phyloP scores from a whole-genome alignment of 495 filamentous ascomycete genomes.

The Pseudoneurospora amorphoporcata region DNA sequence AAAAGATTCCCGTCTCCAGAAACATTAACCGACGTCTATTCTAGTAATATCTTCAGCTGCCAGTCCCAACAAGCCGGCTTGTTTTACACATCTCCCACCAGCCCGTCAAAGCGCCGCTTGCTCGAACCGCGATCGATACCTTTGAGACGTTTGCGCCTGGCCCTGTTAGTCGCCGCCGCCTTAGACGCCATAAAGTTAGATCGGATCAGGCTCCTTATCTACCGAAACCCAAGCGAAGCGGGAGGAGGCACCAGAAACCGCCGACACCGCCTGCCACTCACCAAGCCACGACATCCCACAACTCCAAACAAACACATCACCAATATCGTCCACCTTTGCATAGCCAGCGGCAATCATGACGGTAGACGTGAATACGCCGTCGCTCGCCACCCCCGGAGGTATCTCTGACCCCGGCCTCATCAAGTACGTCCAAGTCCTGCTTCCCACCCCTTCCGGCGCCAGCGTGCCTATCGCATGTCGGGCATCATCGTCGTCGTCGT shows the following conservation, averaged over 20 bases:
- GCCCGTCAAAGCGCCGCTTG: not conserved
- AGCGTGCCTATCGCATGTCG: slow-evolving; percentile 3
- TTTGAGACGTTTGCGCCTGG: not conserved
- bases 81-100: not conserved
- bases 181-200: not conserved
- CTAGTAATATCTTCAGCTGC: not conserved
- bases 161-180: not conserved
- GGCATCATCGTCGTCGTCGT: slow-evolving; percentile 6
- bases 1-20: not conserved
- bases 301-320: not conserved
- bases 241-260: not conserved
- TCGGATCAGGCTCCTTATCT: not conserved
- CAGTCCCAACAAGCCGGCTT: not conserved
- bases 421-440: slow-evolving; percentile 30
- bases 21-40: not conserved
- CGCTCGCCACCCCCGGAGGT: slow-evolving; percentile 36
- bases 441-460: not conserved
- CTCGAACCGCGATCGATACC: not conserved
- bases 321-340: not conserved
- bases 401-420: slow-evolving; percentile 52
- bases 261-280: not conserved
- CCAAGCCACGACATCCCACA: not conserved
- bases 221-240: not conserved
- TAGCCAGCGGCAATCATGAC: slow-evolving; percentile 16
- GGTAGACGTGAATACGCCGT: slow-evolving; percentile 15